A percentile compares a stretch with the other conserved stretches of the same genome.
These are phyloP conservation scores for Dendrostoma leiphaemia DNA, from an alignment of 2,329 filamentous ascomycete species.

Conservation along the genomic window DNA sequence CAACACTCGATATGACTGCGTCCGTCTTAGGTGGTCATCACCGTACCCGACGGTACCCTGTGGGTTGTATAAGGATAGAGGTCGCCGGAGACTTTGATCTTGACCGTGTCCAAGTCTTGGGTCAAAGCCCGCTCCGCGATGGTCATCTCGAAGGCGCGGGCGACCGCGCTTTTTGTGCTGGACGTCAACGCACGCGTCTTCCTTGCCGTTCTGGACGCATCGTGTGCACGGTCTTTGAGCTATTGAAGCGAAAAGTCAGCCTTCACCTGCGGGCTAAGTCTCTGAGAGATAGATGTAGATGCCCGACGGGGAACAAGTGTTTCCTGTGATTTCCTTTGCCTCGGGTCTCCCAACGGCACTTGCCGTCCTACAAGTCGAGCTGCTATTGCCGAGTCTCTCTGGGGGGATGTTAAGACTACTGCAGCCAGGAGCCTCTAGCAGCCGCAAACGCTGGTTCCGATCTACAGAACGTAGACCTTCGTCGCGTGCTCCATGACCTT, in stretches of 20 bases:
- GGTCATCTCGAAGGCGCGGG: constrained; percentile 71
- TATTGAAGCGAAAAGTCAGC: constrained; percentile 33
- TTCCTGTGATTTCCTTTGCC: background rate
- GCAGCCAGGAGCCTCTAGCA: background rate
- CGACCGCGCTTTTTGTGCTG: constrained; percentile 83
- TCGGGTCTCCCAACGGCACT: constrained; percentile 6
- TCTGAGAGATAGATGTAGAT: too few relatives aligned
- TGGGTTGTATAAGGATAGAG: constrained; percentile 49
- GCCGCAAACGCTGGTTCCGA: background rate
- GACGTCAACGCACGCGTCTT: constrained; percentile 79
- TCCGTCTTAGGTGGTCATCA: constrained; percentile 45
- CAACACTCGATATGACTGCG: constrained; percentile 50
- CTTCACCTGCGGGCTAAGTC: background rate
- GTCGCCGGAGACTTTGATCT: constrained; percentile 47
- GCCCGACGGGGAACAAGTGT: constrained; percentile 12
- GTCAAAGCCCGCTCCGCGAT: constrained; percentile 57
- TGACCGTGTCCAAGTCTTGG: constrained; percentile 42
- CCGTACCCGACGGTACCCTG: constrained; percentile 41
- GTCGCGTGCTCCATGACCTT: too few relatives aligned
- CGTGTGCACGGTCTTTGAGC: constrained; percentile 76
- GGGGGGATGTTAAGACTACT: background rate
- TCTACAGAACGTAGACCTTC: background rate
- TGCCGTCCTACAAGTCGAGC: background rate
- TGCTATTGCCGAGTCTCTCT: background rate
- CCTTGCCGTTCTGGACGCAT: constrained; percentile 74